Evolutionary conservation across 495 filamentous ascomycete genomes (phyloP), one percentile per base, ranked within the genome.

Genomic region (Aspergillus asperescens): DNA sequence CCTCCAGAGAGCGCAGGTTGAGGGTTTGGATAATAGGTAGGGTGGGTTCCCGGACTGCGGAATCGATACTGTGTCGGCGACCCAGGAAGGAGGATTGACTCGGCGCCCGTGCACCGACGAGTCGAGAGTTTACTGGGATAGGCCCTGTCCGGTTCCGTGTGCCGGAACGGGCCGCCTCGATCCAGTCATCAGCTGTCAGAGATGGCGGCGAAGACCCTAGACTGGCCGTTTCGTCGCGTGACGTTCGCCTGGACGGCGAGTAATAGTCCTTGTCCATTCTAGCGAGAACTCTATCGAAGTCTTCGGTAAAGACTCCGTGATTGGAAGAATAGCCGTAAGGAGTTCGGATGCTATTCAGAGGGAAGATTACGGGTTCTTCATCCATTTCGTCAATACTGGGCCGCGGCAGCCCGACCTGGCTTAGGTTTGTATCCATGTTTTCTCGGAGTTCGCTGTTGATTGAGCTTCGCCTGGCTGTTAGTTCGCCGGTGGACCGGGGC

Each of bases 111-210:
- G 54, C 46, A 19, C 58, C 53, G 19, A 57, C 50, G 4, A 53
- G 53, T 16, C 55, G 50, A 28, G 62, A 52, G n/a, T 59, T 54
- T 12, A 42, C 27, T 1, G 50, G 51, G 28, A 52, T 38, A 19
- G 43, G 52, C 5, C 56, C 59, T 12, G 57, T 67, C 6, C 60
- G 47, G 28, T 63, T 55, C 12, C 57, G 61, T 20, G 59, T 59
- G 7, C 48, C 55, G 28, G 63, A 50, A 50, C 62, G 64, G 20
- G 70, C 70, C 15, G 73, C 73, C 24, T 72, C 73, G 43, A 76
- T 39, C 73, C 73, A 76, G 25, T 76, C 73, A 35, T 71, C 67
- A 7, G 73, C 66, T 2, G 70, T 71, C 7, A 74, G 50, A 5
- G 68, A 68, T 4, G 65, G 63, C 3, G 67, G 62, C 4, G 59